Evolutionary conservation across 2,329 filamentous ascomycete species (phyloP), one percentile per base, ranked within the genome.

Genomic region (Tricladium varicosporioides): DNA sequence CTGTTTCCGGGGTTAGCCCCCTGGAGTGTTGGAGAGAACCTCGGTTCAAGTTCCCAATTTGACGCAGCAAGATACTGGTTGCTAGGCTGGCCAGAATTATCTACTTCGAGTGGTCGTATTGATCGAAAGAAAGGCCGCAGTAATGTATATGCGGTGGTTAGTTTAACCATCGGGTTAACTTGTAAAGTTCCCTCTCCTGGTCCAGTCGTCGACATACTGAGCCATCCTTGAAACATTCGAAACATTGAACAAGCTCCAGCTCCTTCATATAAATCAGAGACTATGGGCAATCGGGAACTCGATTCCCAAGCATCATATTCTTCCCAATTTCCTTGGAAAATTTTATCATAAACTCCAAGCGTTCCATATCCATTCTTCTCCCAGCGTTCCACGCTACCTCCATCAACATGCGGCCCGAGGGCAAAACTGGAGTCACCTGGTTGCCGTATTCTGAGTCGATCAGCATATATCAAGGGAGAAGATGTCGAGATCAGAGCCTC

Each of bases 161-260:
- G 81, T 61, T 82, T 81, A 47, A 94, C 74, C 52, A 95, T 76
- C 0, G 92, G 92, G 66, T 92, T 92, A 1, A 96, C 88, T 45
- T 90, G 79, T 52, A 97, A 73, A 0, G 92, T 94, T 0, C 92
- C 92, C 74, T 96, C 86, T 5, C 80, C 79, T 0, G 90, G 89
- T 0, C 80, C 84, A 0, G 85, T 87, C n/a, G 77, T 75, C 57
- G 87, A 91, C 80, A 97, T 87, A 58, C 82, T 83, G 52, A 97
- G 73, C 92, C 92, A 97, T 15, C 91, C 92, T 73, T 97, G 92
- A 71, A 90, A 93, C 80, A 91, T 88, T 42, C 93, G 82, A 73
- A 96, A 92, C 77, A 92, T 91, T 47, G 82, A 87, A 73, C 91
- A 96, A 0, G 89, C 86, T 0, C 92, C 92, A 0, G 91, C 80